These are phyloP conservation scores for Umbelopsis sp. DNA, from an alignment of 192 early-diverging fungal genomes.

Conservation along the genomic window DNA sequence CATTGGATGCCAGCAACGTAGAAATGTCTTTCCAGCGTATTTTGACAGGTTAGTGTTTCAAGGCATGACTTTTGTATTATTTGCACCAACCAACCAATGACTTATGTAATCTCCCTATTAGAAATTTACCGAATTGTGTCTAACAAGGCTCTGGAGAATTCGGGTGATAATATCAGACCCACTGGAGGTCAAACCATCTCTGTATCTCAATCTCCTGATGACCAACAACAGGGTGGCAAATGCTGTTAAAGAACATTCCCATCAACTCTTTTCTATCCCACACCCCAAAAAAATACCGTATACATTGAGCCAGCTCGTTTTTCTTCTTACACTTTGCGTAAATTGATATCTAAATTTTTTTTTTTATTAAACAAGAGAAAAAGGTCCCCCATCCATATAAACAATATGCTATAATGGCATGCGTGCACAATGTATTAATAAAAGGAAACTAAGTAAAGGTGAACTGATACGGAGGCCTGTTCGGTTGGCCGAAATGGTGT, in stretches of 20 bases:
- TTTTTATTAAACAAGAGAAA: too few species aligned
- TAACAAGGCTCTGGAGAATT: conserved; percentile 91
- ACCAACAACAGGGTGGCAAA: conserved; percentile 59
- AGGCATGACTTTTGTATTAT: not conserved
- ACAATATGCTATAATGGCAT: too few species aligned
- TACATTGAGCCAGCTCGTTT: too few species aligned
- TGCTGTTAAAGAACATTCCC: conserved; percentile 64
- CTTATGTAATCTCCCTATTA: conserved; percentile 22
- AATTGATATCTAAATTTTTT: conserved; percentile 5
- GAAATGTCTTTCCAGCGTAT: conserved; percentile 97
- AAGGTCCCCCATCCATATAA: too few species aligned
- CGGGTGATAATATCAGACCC: conserved; percentile 69
- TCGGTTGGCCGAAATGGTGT: too few species aligned
- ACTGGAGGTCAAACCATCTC: conserved; percentile 74
- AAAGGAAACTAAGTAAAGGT: too few species aligned
- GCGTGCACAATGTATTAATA: too few species aligned
- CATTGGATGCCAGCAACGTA: conserved; percentile 96
- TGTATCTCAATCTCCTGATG: conserved; percentile 64
- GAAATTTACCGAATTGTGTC: conserved; percentile 98
- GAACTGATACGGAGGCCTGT: too few species aligned
- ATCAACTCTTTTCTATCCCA: too few species aligned
- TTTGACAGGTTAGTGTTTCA: conserved; percentile 68
- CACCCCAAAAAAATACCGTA: not conserved
- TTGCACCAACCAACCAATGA: not conserved
- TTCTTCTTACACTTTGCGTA: not conserved